These are phyloP conservation scores for Rhizomucor pusillus DNA, from an alignment of 371 early-diverging fungal species.

Conservation along the genomic window DNA sequence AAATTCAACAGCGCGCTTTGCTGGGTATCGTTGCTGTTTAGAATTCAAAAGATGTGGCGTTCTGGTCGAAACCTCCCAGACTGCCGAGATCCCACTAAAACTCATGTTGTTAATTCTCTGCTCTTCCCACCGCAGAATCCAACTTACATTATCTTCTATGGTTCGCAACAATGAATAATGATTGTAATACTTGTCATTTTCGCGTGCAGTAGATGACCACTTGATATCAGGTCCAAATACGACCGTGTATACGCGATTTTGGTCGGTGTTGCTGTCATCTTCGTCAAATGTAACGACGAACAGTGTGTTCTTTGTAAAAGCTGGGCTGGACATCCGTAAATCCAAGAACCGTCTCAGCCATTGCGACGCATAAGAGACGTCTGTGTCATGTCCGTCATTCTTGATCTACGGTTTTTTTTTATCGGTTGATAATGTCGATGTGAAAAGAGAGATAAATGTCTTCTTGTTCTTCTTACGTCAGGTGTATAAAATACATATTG, in stretches of 20 bases:
- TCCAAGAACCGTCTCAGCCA: conserved; percentile 59
- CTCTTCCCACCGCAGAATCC: too few relatives aligned
- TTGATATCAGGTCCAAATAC: conserved; percentile 54
- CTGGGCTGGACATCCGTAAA: conserved; percentile 45
- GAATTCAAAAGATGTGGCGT: conserved; percentile 10
- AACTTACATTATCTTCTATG: conserved; percentile 47
- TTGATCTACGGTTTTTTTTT: conserved; percentile 21
- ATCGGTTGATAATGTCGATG: conserved; percentile 21
- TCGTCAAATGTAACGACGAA: conserved; percentile 57
- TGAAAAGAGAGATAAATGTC: conserved; percentile 54
- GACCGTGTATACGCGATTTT: conserved; percentile 47
- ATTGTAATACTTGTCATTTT: conserved; percentile 50
- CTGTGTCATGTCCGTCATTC: conserved; percentile 61
- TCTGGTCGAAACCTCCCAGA: conserved; percentile 10
- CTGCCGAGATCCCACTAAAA: conserved; percentile 14
- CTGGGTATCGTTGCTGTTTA: conserved; percentile 32
- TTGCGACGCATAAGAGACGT: conserved; percentile 42
- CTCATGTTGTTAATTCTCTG: too few relatives aligned
- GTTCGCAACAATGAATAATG: conserved; percentile 66
- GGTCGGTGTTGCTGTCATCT: conserved; percentile 33
- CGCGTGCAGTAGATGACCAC: conserved; percentile 14
- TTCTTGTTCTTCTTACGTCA: conserved; percentile 39
- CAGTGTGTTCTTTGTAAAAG: conserved; percentile 51
- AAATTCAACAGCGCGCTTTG: conserved; percentile 35
- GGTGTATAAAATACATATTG: conserved; percentile 60